These are phyloP conservation scores for Sporothrix humicola DNA, from an alignment of 2,329 filamentous ascomycete species.

Conservation along the genomic window DNA sequence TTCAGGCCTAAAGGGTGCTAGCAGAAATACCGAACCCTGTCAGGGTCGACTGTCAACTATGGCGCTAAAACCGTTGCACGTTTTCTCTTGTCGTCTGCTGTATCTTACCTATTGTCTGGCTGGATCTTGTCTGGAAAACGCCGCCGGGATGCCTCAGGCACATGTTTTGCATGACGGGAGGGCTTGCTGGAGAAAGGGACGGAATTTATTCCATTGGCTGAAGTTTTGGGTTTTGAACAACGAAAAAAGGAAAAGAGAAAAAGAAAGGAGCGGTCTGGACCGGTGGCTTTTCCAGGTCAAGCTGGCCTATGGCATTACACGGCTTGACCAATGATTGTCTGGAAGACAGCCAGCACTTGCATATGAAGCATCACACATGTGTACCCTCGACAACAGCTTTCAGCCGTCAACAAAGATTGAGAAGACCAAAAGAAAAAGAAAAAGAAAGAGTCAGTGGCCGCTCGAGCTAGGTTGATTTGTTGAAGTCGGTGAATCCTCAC, in stretches of 20 bases:
- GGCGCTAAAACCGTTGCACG: constrained; percentile 3
- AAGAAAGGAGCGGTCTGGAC: background rate
- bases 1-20: background rate
- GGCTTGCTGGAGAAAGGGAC: background rate
- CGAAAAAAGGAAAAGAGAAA: background rate
- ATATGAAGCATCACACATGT: background rate
- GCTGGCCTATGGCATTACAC: constrained; percentile 17
- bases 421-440: background rate
- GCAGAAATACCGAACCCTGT: background rate
- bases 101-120: no score
- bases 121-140: background rate
- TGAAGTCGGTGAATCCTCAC: background rate
- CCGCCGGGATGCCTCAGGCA: background rate
- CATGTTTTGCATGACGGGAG: background rate
- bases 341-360: background rate
- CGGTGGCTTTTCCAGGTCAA: background rate
- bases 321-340: background rate
- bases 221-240: no score
- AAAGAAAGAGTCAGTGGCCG: background rate
- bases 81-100: background rate
- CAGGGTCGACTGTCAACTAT: background rate
- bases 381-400: background rate
- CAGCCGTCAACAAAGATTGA: background rate
- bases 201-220: constrained; percentile 1
- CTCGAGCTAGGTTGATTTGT: background rate